These are phyloP conservation scores for Torrubiellomyces zombiae DNA, from an alignment of 2,329 filamentous ascomycete species.

Conservation along the genomic window DNA sequence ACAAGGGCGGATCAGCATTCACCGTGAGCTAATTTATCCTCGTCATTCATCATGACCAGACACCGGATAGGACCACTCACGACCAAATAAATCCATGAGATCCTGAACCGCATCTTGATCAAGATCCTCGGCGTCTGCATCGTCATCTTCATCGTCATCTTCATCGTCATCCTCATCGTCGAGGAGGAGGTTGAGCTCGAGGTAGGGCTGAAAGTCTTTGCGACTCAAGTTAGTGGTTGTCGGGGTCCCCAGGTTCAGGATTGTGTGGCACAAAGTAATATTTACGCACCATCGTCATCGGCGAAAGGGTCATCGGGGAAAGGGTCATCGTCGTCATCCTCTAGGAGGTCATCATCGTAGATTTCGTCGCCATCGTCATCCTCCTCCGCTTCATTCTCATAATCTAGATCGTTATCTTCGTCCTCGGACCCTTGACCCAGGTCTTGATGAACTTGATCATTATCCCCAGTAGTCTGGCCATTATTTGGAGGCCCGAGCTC, in stretches of 20 bases:
- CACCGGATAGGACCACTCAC: slow-evolving; percentile 6
- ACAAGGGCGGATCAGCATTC: too few relatives aligned
- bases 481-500: too few relatives aligned
- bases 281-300: too few relatives aligned
- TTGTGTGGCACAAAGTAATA: too few relatives aligned
- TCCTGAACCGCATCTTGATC: slow-evolving; percentile 18
- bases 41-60: neutral
- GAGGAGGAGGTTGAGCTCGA: too few relatives aligned
- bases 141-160: slow-evolving; percentile 11
- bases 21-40: too few relatives aligned
- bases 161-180: slow-evolving; percentile 10
- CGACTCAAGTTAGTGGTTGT: too few relatives aligned
- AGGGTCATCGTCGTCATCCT: neutral
- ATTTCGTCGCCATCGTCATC: slow-evolving; percentile 8
- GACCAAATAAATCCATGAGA: slow-evolving; percentile 14
- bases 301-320: too few relatives aligned
- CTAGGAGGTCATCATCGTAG: neutral
- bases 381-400: slow-evolving; percentile 8
- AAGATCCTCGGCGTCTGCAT: slow-evolving; percentile 7
- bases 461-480: too few relatives aligned
- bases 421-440: slow-evolving; percentile 4
- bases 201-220: too few relatives aligned
- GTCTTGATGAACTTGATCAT: slow-evolving; percentile 1
- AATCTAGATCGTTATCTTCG: slow-evolving; percentile 5
- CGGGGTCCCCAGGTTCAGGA: too few relatives aligned